Evolutionary conservation across 768 basidiomycete genomes (phyloP), one percentile per base, ranked within the genome.

Genomic region (Leccinellum albellum): DNA sequence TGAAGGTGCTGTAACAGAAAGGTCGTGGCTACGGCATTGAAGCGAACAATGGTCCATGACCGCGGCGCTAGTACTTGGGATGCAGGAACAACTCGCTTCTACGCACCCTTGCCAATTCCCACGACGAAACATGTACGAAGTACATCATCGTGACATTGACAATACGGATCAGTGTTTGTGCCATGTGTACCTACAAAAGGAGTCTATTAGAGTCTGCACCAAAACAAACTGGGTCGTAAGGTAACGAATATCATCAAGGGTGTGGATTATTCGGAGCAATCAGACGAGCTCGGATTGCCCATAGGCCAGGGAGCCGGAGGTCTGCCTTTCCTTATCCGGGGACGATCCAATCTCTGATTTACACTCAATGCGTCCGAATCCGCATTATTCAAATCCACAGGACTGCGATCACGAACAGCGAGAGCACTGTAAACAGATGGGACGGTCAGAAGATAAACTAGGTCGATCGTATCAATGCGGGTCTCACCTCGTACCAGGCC

Each of bases 351-450:
- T 54, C 50, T 56, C 40, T 59, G 61, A 10, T 48, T 53, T 7
- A 31, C 17, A 29, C 56, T 42, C 26, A 68, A 70, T 31, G 49
- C n/a, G 21, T 64, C 64, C 5, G 70, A 73, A 35, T 69, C 64
- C 9, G 51, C 47, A 10, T 61, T 57, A 24, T 63, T 24, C 53
- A 50, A 47, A 45, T 64, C 21, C 20, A 28, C 52, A 35, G 50
- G 46, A 67, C 61, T 63, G n/a, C 42, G 53, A 24, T 63, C 51
- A 21, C 15, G 15, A 5, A 20, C 6, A 45, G 17, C 33, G 12
- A 45, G 45, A 14, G 42, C 37, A 40, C 61, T 63, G 51, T 8
- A 17, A 31, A 33, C 13, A 7, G 21, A 20, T 4, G 29, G 10
- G 7, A 35, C 32, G 24, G 10, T 61, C 44, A 56, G 44, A 14